A percentile compares a stretch with the other conserved stretches of the same genome.
These are phyloP conservation scores for Chernovozyma aurita DNA, from an alignment of 1,139 yeast species.

Conservation along the genomic window DNA sequence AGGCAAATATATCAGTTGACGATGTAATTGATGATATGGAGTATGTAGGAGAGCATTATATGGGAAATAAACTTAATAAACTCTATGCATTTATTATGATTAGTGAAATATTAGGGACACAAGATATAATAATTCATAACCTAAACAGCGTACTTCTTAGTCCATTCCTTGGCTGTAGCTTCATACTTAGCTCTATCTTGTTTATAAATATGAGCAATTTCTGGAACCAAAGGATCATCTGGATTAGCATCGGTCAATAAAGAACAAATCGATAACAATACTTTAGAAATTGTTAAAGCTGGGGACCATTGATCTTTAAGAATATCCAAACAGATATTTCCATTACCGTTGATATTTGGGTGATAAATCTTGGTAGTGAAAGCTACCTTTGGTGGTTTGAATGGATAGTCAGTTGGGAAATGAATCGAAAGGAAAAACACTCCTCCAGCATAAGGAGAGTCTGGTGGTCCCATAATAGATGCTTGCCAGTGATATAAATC, in stretches of 20 bases:
- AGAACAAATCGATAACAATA: slow-evolving; percentile 82
- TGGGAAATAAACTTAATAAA: neutral
- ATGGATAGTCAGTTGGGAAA: slow-evolving; percentile 93
- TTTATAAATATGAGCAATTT: slow-evolving; percentile 94
- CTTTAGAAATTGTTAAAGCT: slow-evolving; percentile 85
- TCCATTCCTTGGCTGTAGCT: slow-evolving; percentile 98
- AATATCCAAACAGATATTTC: slow-evolving; percentile 82
- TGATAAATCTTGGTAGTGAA: slow-evolving; percentile 89
- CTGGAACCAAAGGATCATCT: slow-evolving; percentile 98
- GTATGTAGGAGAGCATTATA: neutral
- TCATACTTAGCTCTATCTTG: slow-evolving; percentile 93
- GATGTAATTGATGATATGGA: neutral
- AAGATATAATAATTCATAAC: neutral
- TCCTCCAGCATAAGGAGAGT: slow-evolving; percentile 91
- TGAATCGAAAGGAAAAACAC: slow-evolving; percentile 87
- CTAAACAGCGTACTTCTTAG: slow-evolving; percentile 93
- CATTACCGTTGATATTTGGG: slow-evolving; percentile 86
- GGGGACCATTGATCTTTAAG: slow-evolving; percentile 91
- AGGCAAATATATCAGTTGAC: too few species aligned
- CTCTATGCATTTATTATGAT: neutral
- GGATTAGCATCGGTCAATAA: slow-evolving; percentile 96
- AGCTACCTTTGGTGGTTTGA: slow-evolving; percentile 90
- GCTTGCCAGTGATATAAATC: slow-evolving; percentile 97
- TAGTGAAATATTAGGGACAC: too few species aligned
- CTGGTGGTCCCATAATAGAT: slow-evolving; percentile 93